Conservation (phyloP, 1,139 yeast species). For the Kazachstania sp. region DNA sequence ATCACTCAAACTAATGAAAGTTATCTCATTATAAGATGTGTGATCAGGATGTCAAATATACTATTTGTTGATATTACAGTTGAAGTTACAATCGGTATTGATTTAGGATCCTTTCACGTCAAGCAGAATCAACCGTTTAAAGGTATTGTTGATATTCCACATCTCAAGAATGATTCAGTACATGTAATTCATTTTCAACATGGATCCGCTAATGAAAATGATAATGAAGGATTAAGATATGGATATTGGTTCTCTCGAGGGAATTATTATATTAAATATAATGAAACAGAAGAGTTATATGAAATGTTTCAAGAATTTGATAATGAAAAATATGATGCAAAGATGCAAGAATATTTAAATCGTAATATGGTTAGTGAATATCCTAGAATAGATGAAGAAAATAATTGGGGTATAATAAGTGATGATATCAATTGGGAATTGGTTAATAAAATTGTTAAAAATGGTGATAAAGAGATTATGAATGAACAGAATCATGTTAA, state of each 20-base stretch:
- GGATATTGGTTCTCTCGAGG: slow-evolving; percentile 27
- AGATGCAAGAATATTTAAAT: slow-evolving; percentile 6
- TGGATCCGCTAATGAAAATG: slow-evolving; percentile 1
- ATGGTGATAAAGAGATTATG: not conserved
- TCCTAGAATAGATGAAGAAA: slow-evolving; percentile 19
- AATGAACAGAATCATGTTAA: not conserved
- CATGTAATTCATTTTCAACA: slow-evolving; percentile 26
- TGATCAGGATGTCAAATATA: slow-evolving; percentile 10
- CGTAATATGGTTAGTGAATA: slow-evolving; percentile 17
- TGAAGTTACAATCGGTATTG: slow-evolving; percentile 22
- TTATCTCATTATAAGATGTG: slow-evolving; percentile 1
- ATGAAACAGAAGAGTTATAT: slow-evolving; percentile 12
- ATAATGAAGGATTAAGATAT: slow-evolving; percentile 16
- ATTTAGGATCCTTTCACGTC: slow-evolving; percentile 21
- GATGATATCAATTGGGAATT: slow-evolving; percentile 15
- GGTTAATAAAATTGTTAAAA: slow-evolving; percentile 7
- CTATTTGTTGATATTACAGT: slow-evolving; percentile 11
- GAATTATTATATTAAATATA: slow-evolving; percentile 13
- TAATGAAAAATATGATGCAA: slow-evolving; percentile 8
- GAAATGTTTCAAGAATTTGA: slow-evolving; percentile 13
- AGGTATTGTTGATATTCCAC: slow-evolving; percentile 22
- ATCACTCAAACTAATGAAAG: not conserved
- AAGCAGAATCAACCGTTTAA: slow-evolving; percentile 18
- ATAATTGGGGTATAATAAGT: slow-evolving; percentile 18
- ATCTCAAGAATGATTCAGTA: slow-evolving; percentile 7